Base-by-base conservation (phyloP, 176 grass and related monocot genomes). In the Musa itinerans region DNA sequence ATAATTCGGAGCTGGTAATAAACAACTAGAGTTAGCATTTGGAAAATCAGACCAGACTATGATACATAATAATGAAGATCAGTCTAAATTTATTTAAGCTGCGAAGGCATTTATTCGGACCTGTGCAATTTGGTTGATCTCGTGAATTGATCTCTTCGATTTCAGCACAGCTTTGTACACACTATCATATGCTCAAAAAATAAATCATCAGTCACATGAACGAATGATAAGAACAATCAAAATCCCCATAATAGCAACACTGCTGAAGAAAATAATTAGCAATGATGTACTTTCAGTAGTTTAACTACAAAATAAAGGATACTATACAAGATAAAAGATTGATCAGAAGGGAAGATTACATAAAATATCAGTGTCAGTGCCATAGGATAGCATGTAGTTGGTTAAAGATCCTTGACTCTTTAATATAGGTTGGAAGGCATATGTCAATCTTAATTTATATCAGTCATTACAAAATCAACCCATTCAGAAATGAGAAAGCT, bases 121-220 rank as follows among this genome's bases (percentile, higher is more conserved):
- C 90, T 98, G 95, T 73, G 90, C 90, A 83, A 98, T 92, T 85
- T 93, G 90, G 75, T 98, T 91, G 50, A 94, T 76, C 62, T 94
- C 86, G 72, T 83, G 90, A 78, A 91, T 85, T n/a, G 86, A 90
- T 76, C 80, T 89, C 80, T 88, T 85, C 59, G 84, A 91, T 81
- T 93, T 86, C 71, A 85, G 75, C 50, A 75, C 80, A 50, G 86
- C 80, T 91, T 87, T 93, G 72, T 98, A 94, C 76, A 93, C 88
- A 76, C 95, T 98, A 88, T 70, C 74, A 81, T 63, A 79, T 24
- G 29, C 20, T 20, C 64, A 65, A 83, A 69, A 79, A 87, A 74
- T 79, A 71, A 81, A 68, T 26, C 80, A 86, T 66, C 75, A 52
- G 54, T 34, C 13, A 81, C 27, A 77, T 24, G 57, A 84, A 75